Evolutionary conservation across 202 grass and related monocot species (phyloP).

Genomic region (Elaeis oleifera): DNA sequence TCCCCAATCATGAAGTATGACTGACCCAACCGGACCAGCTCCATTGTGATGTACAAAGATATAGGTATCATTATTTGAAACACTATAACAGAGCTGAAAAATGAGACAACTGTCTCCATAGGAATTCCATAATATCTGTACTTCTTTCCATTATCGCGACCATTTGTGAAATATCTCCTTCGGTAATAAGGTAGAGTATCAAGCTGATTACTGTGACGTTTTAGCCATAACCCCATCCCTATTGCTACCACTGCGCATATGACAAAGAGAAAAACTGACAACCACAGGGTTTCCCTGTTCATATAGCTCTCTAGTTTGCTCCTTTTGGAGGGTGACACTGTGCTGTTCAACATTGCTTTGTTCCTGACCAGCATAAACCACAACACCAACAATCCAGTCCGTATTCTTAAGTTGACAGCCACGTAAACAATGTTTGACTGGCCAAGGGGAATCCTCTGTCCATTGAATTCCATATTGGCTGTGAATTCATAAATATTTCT

Average conservation of each 20-base stretch:
- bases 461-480: constrained; percentile 60
- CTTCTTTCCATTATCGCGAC: constrained; percentile 20
- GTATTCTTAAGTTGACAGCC: constrained; percentile 90
- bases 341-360: constrained; percentile 93
- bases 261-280: constrained; percentile 62
- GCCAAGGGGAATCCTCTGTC: constrained; percentile 50
- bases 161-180: constrained; percentile 62
- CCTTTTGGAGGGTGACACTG: constrained; percentile 59
- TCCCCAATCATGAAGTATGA: constrained; percentile 76
- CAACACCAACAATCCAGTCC: constrained; percentile 54
- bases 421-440: constrained; percentile 79
- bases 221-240: constrained; percentile 60
- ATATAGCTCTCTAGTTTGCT: constrained; percentile 62
- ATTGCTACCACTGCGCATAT: constrained; percentile 53
- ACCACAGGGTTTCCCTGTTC: constrained; percentile 68
- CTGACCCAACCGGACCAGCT: constrained; percentile 80
- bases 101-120: constrained; percentile 69
- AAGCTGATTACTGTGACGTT: constrained; percentile 40
- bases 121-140: constrained; percentile 80
- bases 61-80: constrained; percentile 96
- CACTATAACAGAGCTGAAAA: constrained; percentile 90
- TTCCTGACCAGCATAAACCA: constrained; percentile 71
- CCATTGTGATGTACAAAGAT: constrained; percentile 95
- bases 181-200: constrained; percentile 63
- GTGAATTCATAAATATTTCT: constrained; percentile 85